These are phyloP conservation scores for Lodderomyces theae DNA, from an alignment of 1,139 yeast species.

Conservation along the genomic window DNA sequence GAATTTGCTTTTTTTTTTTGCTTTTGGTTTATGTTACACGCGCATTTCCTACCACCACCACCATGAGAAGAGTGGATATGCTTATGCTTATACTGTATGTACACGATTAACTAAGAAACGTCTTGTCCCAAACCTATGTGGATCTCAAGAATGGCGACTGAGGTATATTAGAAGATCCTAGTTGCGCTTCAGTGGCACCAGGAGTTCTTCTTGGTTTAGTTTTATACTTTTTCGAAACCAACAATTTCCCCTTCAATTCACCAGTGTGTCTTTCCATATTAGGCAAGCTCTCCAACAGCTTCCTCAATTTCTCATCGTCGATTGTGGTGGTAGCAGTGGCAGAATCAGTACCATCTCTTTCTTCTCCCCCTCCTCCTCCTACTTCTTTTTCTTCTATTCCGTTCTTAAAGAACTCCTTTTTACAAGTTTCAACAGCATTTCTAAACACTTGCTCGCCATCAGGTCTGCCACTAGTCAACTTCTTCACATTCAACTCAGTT, in stretches of 20 bases:
- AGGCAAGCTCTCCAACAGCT: slow-evolving; percentile 24
- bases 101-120: too few relatives aligned
- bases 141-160: slow-evolving; percentile 34
- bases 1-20: too few relatives aligned
- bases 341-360: slow-evolving; percentile 13
- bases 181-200: slow-evolving; percentile 9
- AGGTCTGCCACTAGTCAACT: slow-evolving; percentile 44
- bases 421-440: slow-evolving; percentile 64
- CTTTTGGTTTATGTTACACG: too few relatives aligned
- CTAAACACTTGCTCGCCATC: slow-evolving; percentile 56
- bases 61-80: too few relatives aligned
- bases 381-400: slow-evolving; percentile 23
- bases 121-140: background rate
- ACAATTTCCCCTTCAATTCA: slow-evolving; percentile 23
- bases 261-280: slow-evolving; percentile 29
- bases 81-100: too few relatives aligned
- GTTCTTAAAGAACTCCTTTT: slow-evolving; percentile 50
- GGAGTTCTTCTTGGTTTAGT: slow-evolving; percentile 30
- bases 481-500: slow-evolving; percentile 56
- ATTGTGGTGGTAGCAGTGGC: too few relatives aligned
- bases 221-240: slow-evolving; percentile 35
- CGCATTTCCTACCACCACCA: too few relatives aligned
- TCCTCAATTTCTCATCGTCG: slow-evolving; percentile 27
- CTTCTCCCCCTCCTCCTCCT: slow-evolving; percentile 20
- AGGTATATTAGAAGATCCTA: slow-evolving; percentile 24